A percentile compares a stretch with the other conserved stretches of the same genome.
Conservation (phyloP, 1,139 yeast genomes). For the Yamadazyma blattariae region DNA sequence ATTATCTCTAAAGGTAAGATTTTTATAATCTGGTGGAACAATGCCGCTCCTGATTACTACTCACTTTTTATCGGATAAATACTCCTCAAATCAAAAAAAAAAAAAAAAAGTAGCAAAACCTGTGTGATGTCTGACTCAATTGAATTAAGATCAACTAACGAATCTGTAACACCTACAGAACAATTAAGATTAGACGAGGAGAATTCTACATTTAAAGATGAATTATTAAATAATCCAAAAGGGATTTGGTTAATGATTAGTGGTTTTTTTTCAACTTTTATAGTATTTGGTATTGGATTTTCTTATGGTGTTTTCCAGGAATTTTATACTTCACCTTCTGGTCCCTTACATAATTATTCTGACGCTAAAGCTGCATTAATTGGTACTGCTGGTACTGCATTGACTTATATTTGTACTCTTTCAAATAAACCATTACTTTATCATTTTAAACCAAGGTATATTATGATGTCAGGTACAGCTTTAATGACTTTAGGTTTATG, state of each 20-base stretch:
- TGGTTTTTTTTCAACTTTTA: conserved; percentile 31
- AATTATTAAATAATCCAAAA: conserved; percentile 3
- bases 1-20: too few relatives aligned
- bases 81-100: too few relatives aligned
- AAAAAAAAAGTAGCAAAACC: too few relatives aligned
- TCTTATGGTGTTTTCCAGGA: conserved; percentile 37
- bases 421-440: conserved; percentile 20
- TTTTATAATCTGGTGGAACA: too few relatives aligned
- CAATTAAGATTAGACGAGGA: conserved; percentile 3
- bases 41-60: too few relatives aligned
- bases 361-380: conserved; percentile 28
- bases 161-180: conserved; percentile 1
- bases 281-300: conserved; percentile 33
- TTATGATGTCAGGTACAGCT: conserved; percentile 25
- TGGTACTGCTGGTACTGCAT: conserved; percentile 26
- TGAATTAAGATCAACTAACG: background rate
- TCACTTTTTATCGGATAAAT: too few relatives aligned
- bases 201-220: background rate
- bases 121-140: background rate
- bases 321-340: conserved; percentile 23
- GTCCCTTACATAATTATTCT: conserved; percentile 22
- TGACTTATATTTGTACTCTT: conserved; percentile 26
- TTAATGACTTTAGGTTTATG: conserved; percentile 26
- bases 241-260: conserved; percentile 17
- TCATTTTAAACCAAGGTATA: conserved; percentile 16